phyloP scores from a whole-genome alignment of 768 basidiomycete species.

The Podaxis sp. region DNA sequence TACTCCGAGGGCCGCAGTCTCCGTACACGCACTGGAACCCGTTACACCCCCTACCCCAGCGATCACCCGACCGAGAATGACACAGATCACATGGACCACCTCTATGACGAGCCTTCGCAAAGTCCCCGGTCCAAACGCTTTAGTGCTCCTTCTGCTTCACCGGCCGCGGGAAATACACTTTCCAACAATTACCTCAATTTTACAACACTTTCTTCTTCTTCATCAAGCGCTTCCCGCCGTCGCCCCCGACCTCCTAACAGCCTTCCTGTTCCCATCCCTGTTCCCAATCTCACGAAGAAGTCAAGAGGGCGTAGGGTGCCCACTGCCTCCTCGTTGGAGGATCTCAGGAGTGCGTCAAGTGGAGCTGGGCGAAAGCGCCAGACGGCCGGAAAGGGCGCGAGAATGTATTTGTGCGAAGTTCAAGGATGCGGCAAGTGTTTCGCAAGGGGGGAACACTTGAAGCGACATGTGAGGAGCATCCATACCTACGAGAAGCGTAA shows the following conservation, averaged over 20 bases:
- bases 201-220: slow-evolving; percentile 9
- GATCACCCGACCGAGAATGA: slow-evolving; percentile 3
- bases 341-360: slow-evolving; percentile 28
- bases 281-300: slow-evolving; percentile 68
- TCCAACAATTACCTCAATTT: background rate
- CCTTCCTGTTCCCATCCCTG: slow-evolving; percentile 54
- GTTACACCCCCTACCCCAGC: slow-evolving; percentile 22
- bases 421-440: slow-evolving; percentile 86
- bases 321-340: slow-evolving; percentile 36
- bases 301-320: slow-evolving; percentile 66
- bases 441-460: slow-evolving; percentile 84
- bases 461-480: slow-evolving; percentile 83
- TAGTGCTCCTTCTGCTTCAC: slow-evolving; percentile 4
- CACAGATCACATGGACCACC: slow-evolving; percentile 1
- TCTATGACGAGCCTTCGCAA: background rate
- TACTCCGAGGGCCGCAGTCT: slow-evolving; percentile 17
- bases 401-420: slow-evolving; percentile 73
- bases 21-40: slow-evolving; percentile 21
- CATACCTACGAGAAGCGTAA: slow-evolving; percentile 92
- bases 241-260: slow-evolving; percentile 24
- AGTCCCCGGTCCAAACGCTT: background rate
- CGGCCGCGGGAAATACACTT: background rate
- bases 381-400: slow-evolving; percentile 29
- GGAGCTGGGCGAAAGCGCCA: slow-evolving; percentile 31
- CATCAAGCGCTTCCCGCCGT: background rate